Conservation (phyloP, 306 rosid species). For the Neltuma alba region DNA sequence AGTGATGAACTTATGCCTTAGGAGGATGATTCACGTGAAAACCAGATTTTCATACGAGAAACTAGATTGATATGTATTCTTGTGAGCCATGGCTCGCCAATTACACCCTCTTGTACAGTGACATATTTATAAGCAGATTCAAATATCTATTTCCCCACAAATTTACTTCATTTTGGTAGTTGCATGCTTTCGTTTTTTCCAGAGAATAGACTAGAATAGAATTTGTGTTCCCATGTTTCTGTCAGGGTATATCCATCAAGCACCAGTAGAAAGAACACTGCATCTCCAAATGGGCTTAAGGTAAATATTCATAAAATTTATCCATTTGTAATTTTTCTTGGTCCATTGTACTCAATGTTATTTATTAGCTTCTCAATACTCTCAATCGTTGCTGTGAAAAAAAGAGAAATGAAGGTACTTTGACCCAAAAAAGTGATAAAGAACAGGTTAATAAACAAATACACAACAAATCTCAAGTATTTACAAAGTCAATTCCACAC, state of each 20-base stretch:
- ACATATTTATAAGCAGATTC: constrained; percentile 25
- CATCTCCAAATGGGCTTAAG: neutral
- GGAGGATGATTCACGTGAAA: constrained; percentile 27
- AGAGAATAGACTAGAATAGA: neutral
- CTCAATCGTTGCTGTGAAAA: neutral
- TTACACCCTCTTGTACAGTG: constrained; percentile 49
- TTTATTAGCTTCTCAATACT: neutral
- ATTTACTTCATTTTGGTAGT: constrained; percentile 2
- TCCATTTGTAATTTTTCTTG: neutral
- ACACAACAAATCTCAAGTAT: neutral
- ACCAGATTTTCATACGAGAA: constrained; percentile 15
- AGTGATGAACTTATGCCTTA: constrained; percentile 17
- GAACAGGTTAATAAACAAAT: neutral
- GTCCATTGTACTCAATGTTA: neutral
- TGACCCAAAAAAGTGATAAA: neutral
- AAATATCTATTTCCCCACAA: constrained; percentile 5
- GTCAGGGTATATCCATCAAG: neutral
- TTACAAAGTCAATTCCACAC: constrained; percentile 9
- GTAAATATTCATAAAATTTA: neutral
- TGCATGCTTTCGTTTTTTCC: neutral
- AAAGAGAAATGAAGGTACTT: neutral
- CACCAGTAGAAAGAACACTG: neutral
- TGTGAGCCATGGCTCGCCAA: constrained; percentile 33
- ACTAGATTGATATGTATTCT: constrained; percentile 30
- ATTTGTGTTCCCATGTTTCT: neutral